phyloP scores from a whole-genome alignment of 441 rosid species.

The Aleurites moluccanus region DNA sequence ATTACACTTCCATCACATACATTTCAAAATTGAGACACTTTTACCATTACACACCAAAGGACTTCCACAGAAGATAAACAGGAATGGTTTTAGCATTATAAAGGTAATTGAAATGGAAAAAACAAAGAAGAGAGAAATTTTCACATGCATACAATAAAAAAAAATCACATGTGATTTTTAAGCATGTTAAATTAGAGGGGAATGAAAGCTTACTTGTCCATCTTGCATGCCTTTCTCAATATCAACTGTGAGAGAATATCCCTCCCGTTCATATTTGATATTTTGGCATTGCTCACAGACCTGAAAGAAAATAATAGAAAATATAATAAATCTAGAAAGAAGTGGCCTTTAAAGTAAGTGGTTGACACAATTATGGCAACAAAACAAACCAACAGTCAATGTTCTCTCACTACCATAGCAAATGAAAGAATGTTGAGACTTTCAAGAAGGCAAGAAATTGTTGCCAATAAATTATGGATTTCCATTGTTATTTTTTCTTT shows the following conservation, averaged over 20 bases:
- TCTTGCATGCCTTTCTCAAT: conserved; percentile 98
- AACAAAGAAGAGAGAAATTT: not conserved
- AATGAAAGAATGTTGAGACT: not conserved
- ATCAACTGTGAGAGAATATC: conserved; percentile 80
- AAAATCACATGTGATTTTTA: conserved; percentile 2
- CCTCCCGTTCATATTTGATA: conserved; percentile 80
- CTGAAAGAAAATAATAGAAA: conserved; percentile 38
- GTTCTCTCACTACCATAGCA: not conserved
- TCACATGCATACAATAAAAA: not conserved
- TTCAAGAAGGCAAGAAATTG: no score
- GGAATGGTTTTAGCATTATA: not conserved
- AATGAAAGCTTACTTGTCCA: conserved; percentile 68
- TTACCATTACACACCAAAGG: not conserved
- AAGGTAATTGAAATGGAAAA: not conserved
- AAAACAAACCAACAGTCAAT: not conserved
- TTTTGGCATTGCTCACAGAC: conserved; percentile 95
- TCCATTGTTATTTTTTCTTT: not conserved
- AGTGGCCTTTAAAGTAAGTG: conserved; percentile 10
- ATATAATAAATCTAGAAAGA: conserved; percentile 8
- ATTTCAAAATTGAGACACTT: not conserved
- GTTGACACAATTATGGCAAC: not conserved
- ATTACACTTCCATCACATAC: not conserved
- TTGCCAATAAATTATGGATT: not conserved
- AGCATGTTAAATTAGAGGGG: not conserved
- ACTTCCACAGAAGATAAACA: not conserved